phyloP scores from a whole-genome alignment of 805 yeast genomes.

The Candida nanaspora region DNA sequence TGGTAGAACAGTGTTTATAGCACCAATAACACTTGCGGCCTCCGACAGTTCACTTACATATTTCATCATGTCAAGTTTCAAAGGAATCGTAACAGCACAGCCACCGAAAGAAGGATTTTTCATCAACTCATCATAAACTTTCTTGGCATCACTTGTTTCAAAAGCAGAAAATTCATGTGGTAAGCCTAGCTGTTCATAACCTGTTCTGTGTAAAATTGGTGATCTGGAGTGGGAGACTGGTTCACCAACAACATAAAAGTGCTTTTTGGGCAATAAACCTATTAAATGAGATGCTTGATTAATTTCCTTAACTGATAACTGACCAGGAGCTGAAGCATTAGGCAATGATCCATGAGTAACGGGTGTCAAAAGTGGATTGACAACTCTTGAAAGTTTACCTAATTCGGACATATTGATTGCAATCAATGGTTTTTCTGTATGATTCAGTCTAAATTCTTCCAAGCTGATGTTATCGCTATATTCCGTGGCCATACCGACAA shows the following conservation, averaged over 20 bases:
- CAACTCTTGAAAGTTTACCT: conserved; percentile 76
- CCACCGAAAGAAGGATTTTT: conserved; percentile 68
- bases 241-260: conserved; percentile 69
- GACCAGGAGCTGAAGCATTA: conserved; percentile 74
- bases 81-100: conserved; percentile 90
- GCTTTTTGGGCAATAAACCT: conserved; percentile 54
- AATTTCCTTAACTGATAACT: conserved; percentile 58
- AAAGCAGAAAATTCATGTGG: conserved; percentile 64
- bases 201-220: conserved; percentile 79
- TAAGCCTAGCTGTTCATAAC: conserved; percentile 65
- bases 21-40: conserved; percentile 83
- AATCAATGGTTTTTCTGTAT: conserved; percentile 57
- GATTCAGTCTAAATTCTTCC: conserved; percentile 59
- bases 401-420: conserved; percentile 73
- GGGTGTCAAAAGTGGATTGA: conserved; percentile 75
- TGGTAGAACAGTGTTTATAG: conserved; percentile 82
- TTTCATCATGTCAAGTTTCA: conserved; percentile 74
- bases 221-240: conserved; percentile 87
- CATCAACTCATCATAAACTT: conserved; percentile 47
- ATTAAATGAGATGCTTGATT: conserved; percentile 47
- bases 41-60: conserved; percentile 58
- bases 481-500: conserved; percentile 68
- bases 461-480: conserved; percentile 63
- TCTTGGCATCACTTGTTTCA: conserved; percentile 59
- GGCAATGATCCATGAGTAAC: conserved; percentile 69